phyloP scores from a whole-genome alignment of 208 protist species.

The Acanthamoeba lenticulata region DNA sequence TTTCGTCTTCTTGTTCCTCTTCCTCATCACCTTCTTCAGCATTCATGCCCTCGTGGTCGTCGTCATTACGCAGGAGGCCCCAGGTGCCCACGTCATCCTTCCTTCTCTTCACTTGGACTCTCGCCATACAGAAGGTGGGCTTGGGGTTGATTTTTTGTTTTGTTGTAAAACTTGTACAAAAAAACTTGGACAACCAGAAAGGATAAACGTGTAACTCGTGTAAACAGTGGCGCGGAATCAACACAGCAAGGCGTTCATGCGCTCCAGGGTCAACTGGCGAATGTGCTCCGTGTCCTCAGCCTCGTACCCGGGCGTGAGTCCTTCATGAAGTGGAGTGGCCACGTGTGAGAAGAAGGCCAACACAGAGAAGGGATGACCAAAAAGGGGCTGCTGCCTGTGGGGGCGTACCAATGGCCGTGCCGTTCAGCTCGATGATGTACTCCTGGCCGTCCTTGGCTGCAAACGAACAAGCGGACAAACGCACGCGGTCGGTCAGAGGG shows the following conservation, averaged over 20 bases:
- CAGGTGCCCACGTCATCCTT: no score
- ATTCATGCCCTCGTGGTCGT: no score
- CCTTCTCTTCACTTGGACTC: no score
- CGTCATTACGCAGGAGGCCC: no score
- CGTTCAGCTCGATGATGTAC: constrained; percentile 66
- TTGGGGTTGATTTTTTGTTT: no score
- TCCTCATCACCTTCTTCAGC: no score
- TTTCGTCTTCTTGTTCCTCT: no score
- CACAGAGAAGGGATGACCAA: not conserved
- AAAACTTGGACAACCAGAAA: no score
- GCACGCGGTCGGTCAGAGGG: not conserved
- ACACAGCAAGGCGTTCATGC: not conserved
- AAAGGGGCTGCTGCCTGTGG: not conserved
- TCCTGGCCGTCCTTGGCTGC: constrained; percentile 28
- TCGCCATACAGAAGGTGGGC: no score
- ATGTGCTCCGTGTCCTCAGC: not conserved
- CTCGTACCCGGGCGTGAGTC: not conserved
- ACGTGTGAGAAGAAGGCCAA: not conserved
- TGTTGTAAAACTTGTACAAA: no score
- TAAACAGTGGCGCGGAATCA: not conserved
- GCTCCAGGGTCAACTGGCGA: not conserved
- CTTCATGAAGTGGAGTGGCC: not conserved
- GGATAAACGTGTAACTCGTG: no score
- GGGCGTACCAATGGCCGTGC: constrained; percentile 15
- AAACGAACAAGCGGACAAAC: not conserved